Conservation (phyloP, 176 grass and related monocot genomes). For the Calamus simplicifolius region DNA sequence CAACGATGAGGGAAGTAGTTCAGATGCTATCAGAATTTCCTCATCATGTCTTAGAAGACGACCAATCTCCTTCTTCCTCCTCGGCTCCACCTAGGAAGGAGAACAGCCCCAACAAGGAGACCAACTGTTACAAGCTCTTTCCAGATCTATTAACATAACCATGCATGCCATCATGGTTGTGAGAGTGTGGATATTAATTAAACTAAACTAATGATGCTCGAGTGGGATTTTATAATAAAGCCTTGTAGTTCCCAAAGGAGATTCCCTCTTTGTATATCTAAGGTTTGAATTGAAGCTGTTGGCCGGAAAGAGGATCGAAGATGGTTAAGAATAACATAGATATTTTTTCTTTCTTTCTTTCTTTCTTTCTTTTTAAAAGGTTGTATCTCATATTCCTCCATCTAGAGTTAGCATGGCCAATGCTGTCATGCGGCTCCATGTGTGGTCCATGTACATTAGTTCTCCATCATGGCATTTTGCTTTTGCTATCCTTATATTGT, state of each 20-base stretch:
- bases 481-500: constrained; percentile 77
- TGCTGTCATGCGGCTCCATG: constrained; percentile 38
- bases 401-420: constrained; percentile 26
- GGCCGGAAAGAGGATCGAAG: no score
- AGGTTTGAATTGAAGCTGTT: no score
- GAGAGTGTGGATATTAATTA: background rate
- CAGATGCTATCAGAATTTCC: constrained; percentile 80
- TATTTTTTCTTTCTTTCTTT: constrained; percentile 21
- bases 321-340: no score
- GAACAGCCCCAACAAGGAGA: constrained; percentile 32
- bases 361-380: constrained; percentile 23
- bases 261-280: no score
- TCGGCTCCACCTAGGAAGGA: background rate
- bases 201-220: constrained; percentile 14
- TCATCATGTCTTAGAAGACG: constrained; percentile 18
- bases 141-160: constrained; percentile 60
- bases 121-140: constrained; percentile 73
- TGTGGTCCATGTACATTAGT: constrained; percentile 45
- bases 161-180: background rate
- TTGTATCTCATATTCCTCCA: constrained; percentile 34
- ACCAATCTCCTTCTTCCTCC: constrained; percentile 26
- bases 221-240: background rate
- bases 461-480: constrained; percentile 56
- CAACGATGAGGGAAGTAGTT: constrained; percentile 91
- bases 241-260: no score